Base-by-base conservation (phyloP, 352 stramenopile species). In the Pythium phragmitis region DNA sequence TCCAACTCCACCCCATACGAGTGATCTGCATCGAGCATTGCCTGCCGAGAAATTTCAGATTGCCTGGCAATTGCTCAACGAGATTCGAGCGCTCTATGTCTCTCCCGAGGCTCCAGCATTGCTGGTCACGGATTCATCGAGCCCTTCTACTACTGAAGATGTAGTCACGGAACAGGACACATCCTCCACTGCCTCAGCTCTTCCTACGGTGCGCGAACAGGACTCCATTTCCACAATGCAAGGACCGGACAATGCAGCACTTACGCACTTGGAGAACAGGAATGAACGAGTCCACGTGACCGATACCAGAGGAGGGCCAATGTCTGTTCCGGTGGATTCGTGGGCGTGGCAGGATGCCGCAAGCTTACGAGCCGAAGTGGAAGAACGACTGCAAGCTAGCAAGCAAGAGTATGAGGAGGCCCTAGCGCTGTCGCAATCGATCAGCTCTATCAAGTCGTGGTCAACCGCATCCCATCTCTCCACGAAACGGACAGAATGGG, bases 1-100 rank as follows among this genome's bases (percentile, higher is more conserved):
- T 42, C 7, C 23, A 42, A 53, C 2, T 11, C 3, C 14, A 16
- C 8, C 11, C 13, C 37, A 49, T 13, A 5, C 7, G 2, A 45
- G 7, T 2, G 16, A 42, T 41, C 8, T 60, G 8, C 39, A 46
- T 19, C 14, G 23, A 12, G 52, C 33, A 23, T 30, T 76, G 14
- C 58, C 72, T 14, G 21, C 30, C 2, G 74, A 76, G 37, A 80
- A 76, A 41, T 69, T 82, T 12, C 63, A 80, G 30, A 39, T 76
- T 7, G 70, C 77, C 12, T 75, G 71, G 50, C 60, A 74, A 16
- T 34, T 82, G 34, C 64, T 82, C 34, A 67, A 43, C 9, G 74
- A 82, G n/a, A 77, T 82, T 45, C 69, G 72, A 63, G 47, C 17
- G 14, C 30, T 63, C 2, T 71, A 71, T 34, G 46, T 63, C 2